These are phyloP conservation scores for Symmetrospora coprosmae DNA, from an alignment of 768 basidiomycete genomes.

Conservation along the genomic window DNA sequence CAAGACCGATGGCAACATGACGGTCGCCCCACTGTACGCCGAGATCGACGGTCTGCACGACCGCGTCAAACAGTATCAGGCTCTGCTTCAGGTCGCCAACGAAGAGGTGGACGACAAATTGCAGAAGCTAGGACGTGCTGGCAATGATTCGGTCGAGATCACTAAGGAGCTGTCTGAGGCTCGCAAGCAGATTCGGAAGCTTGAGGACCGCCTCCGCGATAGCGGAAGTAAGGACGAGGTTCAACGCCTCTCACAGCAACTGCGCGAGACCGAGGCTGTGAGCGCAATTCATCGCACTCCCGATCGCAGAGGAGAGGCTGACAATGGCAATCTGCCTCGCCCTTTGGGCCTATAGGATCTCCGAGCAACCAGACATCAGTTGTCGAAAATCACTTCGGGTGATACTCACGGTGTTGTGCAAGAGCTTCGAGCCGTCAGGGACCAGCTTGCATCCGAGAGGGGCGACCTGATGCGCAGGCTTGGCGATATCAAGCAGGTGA, in stretches of 20 bases:
- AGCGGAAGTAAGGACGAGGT: neutral
- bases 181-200: neutral
- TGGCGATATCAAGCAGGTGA: constrained; percentile 53
- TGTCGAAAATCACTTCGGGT: too few relatives aligned
- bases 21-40: constrained; percentile 47
- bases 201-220: neutral
- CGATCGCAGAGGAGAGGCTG: too few relatives aligned
- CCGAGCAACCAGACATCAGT: too few relatives aligned
- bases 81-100: constrained; percentile 61
- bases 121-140: constrained; percentile 64
- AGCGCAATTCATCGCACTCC: too few relatives aligned
- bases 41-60: constrained; percentile 60
- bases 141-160: constrained; percentile 25
- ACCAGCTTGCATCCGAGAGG: constrained; percentile 54
- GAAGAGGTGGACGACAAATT: constrained; percentile 77
- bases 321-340: too few relatives aligned
- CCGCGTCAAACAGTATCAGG: constrained; percentile 33
- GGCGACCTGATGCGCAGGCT: constrained; percentile 58
- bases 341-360: too few relatives aligned
- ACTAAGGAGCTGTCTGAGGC: constrained; percentile 27
- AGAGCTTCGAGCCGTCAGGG: constrained; percentile 61
- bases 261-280: neutral
- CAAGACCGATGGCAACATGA: constrained; percentile 48
- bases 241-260: neutral
- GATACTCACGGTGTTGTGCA: constrained; percentile 49